A percentile compares a stretch with the other conserved stretches of the same genome.
Evolutionary conservation across 2,329 filamentous ascomycete species (phyloP).

Genomic region (Penicillium sp.): DNA sequence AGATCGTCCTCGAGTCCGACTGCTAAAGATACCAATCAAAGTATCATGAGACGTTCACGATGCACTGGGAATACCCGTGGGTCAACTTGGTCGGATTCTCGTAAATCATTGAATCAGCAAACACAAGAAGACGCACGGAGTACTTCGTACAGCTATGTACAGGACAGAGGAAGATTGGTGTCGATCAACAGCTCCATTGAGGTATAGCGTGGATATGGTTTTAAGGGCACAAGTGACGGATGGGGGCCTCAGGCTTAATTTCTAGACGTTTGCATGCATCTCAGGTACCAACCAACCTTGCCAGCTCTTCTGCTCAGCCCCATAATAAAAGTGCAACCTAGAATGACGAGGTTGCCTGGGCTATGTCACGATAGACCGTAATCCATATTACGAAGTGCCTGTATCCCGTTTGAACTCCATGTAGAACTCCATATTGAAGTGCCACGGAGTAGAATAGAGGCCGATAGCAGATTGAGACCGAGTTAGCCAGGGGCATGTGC

Average conservation of each 20-base stretch:
- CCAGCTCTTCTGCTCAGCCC: not conserved
- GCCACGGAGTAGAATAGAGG: not conserved
- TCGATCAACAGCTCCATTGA: no score
- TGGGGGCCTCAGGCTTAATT: slow-evolving; percentile 1
- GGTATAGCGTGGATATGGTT: not conserved
- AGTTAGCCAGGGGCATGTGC: not conserved
- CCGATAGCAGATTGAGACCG: not conserved
- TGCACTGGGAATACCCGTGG: no score
- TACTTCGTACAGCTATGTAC: no score
- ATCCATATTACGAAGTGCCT: no score
- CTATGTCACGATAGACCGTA: no score
- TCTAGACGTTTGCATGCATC: slow-evolving; percentile 1
- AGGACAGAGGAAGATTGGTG: no score
- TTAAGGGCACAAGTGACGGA: not conserved
- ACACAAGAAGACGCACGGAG: no score
- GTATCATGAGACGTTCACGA: no score
- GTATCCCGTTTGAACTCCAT: not conserved
- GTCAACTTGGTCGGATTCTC: no score
- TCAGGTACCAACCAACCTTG: not conserved
- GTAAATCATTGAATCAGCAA: no score
- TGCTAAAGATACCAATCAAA: no score
- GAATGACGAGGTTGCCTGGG: not conserved
- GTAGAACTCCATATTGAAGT: not conserved
- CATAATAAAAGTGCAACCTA: not conserved
- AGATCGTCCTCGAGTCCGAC: no score